A percentile compares a stretch with the other conserved stretches of the same genome.
Conservation (phyloP, 2,329 filamentous ascomycete species). For the Mycogone perniciosa region DNA sequence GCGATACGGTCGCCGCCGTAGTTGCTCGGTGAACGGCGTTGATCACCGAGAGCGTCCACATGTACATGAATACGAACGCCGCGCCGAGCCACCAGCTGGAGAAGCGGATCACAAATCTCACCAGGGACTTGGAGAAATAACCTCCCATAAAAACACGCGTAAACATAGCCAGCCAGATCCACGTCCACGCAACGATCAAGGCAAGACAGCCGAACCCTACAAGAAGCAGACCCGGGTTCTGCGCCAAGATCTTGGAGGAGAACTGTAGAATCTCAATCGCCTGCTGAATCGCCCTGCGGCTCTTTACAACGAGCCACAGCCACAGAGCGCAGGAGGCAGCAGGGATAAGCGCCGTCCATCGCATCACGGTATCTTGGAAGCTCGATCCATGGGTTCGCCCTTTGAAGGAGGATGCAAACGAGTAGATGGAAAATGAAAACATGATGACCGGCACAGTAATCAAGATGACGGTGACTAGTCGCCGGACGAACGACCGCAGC, state of each 20-base stretch:
- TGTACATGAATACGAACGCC: slow-evolving; percentile 88
- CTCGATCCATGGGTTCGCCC: slow-evolving; percentile 66
- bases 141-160: slow-evolving; percentile 92
- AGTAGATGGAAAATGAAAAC: slow-evolving; percentile 84
- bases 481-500: slow-evolving; percentile 78
- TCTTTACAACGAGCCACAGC: slow-evolving; percentile 76
- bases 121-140: slow-evolving; percentile 59
- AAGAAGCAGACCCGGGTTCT: slow-evolving; percentile 74
- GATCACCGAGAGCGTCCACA: slow-evolving; percentile 87
- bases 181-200: slow-evolving; percentile 80
- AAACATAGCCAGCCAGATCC: slow-evolving; percentile 96
- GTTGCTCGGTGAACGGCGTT: slow-evolving; percentile 85
- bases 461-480: slow-evolving; percentile 74
- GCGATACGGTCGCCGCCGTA: slow-evolving; percentile 89
- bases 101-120: slow-evolving; percentile 70
- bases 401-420: slow-evolving; percentile 83
- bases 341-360: slow-evolving; percentile 76
- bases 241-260: slow-evolving; percentile 76
- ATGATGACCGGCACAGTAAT: slow-evolving; percentile 81
- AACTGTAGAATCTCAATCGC: slow-evolving; percentile 90
- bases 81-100: slow-evolving; percentile 94
- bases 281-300: slow-evolving; percentile 72
- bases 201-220: slow-evolving; percentile 75
- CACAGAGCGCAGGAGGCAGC: slow-evolving; percentile 67
- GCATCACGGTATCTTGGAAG: slow-evolving; percentile 83